Conservation (phyloP, 2,329 filamentous ascomycete species). For the Fusarium pseudonygamai region DNA sequence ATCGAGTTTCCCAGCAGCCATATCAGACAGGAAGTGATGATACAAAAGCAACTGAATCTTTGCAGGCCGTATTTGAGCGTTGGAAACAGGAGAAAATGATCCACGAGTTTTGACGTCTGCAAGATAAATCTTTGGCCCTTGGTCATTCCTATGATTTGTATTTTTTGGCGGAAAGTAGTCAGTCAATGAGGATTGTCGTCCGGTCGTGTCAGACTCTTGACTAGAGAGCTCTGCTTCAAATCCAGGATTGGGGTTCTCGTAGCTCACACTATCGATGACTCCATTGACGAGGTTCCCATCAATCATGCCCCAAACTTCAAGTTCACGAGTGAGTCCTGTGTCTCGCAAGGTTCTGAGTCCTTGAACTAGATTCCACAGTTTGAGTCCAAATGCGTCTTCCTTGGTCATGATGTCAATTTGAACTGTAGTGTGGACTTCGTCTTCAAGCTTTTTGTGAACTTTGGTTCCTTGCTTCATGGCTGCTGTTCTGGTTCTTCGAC, state of each 20-base stretch:
- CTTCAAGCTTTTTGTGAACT: conserved; percentile 85
- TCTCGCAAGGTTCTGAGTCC: conserved; percentile 78
- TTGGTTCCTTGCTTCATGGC: conserved; percentile 86
- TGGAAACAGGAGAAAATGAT: conserved; percentile 69
- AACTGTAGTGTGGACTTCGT: conserved; percentile 83
- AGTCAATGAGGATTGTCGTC: conserved; percentile 52
- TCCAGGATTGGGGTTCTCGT: conserved; percentile 76
- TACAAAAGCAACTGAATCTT: conserved; percentile 92
- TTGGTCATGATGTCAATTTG: conserved; percentile 75
- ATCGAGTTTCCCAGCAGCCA: too few species aligned
- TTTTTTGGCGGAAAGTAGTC: conserved; percentile 51
- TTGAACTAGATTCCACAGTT: conserved; percentile 91
- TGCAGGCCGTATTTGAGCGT: conserved; percentile 77
- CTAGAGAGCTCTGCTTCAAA: conserved; percentile 68
- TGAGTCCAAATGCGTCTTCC: conserved; percentile 84
- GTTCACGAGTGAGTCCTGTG: conserved; percentile 76
- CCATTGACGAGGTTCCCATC: conserved; percentile 88
- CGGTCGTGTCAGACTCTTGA: conserved; percentile 42
- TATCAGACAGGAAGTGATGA: conserved; percentile 80
- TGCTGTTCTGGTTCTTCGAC: conserved; percentile 76
- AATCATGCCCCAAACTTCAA: conserved; percentile 86
- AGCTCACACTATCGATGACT: conserved; percentile 86
- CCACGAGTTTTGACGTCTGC: conserved; percentile 89
- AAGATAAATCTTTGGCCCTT: conserved; percentile 68
- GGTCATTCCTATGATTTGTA: neutral